Evolutionary conservation across 805 yeast species (phyloP), one percentile per base, ranked within the genome.

Genomic region (Candida parachauliodes): DNA sequence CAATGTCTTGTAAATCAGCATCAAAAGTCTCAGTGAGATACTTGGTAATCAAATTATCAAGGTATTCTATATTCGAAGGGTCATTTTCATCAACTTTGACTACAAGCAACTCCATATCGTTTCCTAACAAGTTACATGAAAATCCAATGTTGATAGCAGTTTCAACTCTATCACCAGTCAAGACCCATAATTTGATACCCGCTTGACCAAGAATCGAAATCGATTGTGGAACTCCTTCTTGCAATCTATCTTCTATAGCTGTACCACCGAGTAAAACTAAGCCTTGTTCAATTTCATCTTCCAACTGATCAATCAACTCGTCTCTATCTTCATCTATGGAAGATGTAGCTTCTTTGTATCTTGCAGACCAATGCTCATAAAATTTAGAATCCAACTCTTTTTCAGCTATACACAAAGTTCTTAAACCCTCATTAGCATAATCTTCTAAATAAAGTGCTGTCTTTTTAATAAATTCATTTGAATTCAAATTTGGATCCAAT

Each of bases 131-230:
- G 45, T 83, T 82, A 60, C 91, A 84, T 11, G 87, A 79, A 52
- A 81, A 84, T 1, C 91, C 93, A 57, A 84, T 84, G 54, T 83
- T 81, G 54, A 84, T 84, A 2, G 93, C 93, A 8, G 93, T 84
- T 59, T 84, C 93, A 36, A 84, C 78, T 55, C 81, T 78, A 59
- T 84, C 93, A 46, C 93, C 93, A 8, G 93, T 84, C 21, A 84
- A 67, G 37, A 84, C 89, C 93, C 93, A 84, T 34, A 84, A 64
- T 56, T 84, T 84, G 50, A 84, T 79, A 34, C 93, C 93, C 0
- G 89, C 91, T 33, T 72, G 64, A 5, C 79, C 76, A 35, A 84
- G 66, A 28, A 78, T 55, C 11, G 81, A 74, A 48, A 84, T 84
- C 1, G 91, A 69, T 36, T 77, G 81, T 1, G 91, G 88, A 15